Base-by-base conservation (phyloP, 1,139 yeast species). In the Saccharomycopsis crataegensis region DNA sequence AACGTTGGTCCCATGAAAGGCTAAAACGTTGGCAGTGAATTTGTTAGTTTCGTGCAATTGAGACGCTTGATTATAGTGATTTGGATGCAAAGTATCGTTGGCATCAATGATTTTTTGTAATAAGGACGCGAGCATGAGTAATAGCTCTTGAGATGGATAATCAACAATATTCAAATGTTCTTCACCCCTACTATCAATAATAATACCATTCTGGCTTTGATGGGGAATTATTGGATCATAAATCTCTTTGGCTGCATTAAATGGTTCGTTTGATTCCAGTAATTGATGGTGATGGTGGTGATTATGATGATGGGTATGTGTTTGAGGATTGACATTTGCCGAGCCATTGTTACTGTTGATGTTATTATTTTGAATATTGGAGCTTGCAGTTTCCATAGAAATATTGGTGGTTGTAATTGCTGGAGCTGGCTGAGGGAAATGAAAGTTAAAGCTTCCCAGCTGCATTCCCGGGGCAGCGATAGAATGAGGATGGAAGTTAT, bases 1-100 rank as follows among this genome's bases (percentile, higher is more conserved):
- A 14, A 93, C 83, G 65, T 91, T 94, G 52, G 96, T 82, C 17
- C 99, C 99, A 66, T 90, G 97, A 67, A 93, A 93, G 48, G 97
- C 94, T 57, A 91, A 71, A 2, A 93, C 91, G 62, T 83, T 85
- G 12, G 87, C 86, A 49, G 81, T 74, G 64, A 81, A 83, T 62
- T 77, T 75, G 63, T 79, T 77, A 7, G 64, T 51, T 31, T 62
- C 61, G 38, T 63, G 66, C 68, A 76, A 71, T 47, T 64, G 60
- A 37, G 80, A 62, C 49, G 63, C 73, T 49, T 71, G 71, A 51
- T 78, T 83, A 61, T 81, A 80, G 65, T 82, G 86, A 59, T 82
- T 83, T 2, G 91, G 89, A 63, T 85, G 90, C 42, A 88, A 71
- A 51, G 81, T 76, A 67, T 93, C 99, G 69, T 93, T 93, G n/a